A percentile compares a stretch with the other conserved stretches of the same genome.
phyloP scores from a whole-genome alignment of 169 alveolate species.

The Eimeria sp. region DNA sequence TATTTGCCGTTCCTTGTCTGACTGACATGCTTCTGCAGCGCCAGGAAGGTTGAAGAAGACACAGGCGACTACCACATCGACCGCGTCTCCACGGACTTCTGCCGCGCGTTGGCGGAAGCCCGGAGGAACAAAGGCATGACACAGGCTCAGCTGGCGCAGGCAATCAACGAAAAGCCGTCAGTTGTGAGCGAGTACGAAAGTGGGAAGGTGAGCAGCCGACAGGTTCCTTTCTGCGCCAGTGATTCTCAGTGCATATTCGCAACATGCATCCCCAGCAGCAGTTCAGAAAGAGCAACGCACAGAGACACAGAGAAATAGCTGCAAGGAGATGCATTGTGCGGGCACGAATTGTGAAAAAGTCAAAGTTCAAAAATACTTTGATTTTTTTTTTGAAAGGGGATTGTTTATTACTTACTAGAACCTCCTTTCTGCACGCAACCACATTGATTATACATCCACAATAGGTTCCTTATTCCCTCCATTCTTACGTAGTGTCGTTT shows the following conservation, averaged over 20 bases:
- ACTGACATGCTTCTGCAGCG: slow-evolving; percentile 64
- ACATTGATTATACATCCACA: too few relatives aligned
- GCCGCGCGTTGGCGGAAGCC: slow-evolving; percentile 85
- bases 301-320: background rate
- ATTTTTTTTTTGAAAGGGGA: too few relatives aligned
- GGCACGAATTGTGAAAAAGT: background rate
- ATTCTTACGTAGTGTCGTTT: too few relatives aligned
- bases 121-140: slow-evolving; percentile 84
- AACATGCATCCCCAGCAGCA: background rate
- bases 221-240: background rate
- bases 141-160: slow-evolving; percentile 87
- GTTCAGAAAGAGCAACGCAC: background rate
- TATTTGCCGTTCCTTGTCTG: background rate
- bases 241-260: background rate
- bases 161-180: slow-evolving; percentile 86
- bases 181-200: slow-evolving; percentile 85
- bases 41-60: slow-evolving; percentile 85
- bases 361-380: background rate
- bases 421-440: too few relatives aligned
- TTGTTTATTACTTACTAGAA: too few relatives aligned
- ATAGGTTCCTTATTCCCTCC: too few relatives aligned
- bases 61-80: slow-evolving; percentile 85
- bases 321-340: background rate
- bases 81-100: slow-evolving; percentile 86
- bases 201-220: slow-evolving; percentile 76